A percentile compares a stretch with the other conserved stretches of the same genome.
phyloP scores from a whole-genome alignment of 2,329 filamentous ascomycete genomes.

The Tolypocladium amazonense region DNA sequence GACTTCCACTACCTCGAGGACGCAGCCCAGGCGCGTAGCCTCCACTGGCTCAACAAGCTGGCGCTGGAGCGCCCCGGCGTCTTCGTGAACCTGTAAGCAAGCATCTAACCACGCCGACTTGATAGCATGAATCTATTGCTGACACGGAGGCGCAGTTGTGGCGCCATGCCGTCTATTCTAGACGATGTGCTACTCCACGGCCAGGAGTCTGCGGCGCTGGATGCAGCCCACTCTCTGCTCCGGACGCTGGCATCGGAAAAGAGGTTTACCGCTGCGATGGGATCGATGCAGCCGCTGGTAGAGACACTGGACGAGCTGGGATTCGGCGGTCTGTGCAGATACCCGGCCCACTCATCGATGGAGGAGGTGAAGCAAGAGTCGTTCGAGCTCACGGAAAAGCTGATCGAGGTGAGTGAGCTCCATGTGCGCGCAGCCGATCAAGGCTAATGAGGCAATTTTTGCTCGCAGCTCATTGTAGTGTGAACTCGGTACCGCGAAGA shows the following conservation, averaged over 20 bases:
- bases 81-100: slow-evolving; percentile 45
- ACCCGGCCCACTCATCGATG: slow-evolving; percentile 38
- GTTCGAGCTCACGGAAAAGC: slow-evolving; percentile 44
- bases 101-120: neutral
- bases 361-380: slow-evolving; percentile 41
- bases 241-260: slow-evolving; percentile 45
- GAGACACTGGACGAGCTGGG: slow-evolving; percentile 48
- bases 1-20: slow-evolving; percentile 58
- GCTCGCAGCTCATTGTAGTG: slow-evolving; percentile 4
- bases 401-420: slow-evolving; percentile 43
- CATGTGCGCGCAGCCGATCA: neutral
- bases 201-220: slow-evolving; percentile 48
- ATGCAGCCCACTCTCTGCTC: slow-evolving; percentile 49
- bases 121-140: neutral
- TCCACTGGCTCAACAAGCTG: slow-evolving; percentile 50
- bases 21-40: slow-evolving; percentile 44
- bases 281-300: slow-evolving; percentile 36
- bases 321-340: slow-evolving; percentile 52
- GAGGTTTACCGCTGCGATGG: slow-evolving; percentile 36
- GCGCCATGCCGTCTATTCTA: slow-evolving; percentile 45
- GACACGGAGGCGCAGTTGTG: slow-evolving; percentile 29
- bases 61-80: slow-evolving; percentile 44
- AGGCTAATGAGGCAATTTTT: neutral
- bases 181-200: slow-evolving; percentile 54
- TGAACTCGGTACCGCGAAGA: neutral